These are phyloP conservation scores for Aspergillus ustus DNA, from an alignment of 2,329 filamentous ascomycete species.

Conservation along the genomic window DNA sequence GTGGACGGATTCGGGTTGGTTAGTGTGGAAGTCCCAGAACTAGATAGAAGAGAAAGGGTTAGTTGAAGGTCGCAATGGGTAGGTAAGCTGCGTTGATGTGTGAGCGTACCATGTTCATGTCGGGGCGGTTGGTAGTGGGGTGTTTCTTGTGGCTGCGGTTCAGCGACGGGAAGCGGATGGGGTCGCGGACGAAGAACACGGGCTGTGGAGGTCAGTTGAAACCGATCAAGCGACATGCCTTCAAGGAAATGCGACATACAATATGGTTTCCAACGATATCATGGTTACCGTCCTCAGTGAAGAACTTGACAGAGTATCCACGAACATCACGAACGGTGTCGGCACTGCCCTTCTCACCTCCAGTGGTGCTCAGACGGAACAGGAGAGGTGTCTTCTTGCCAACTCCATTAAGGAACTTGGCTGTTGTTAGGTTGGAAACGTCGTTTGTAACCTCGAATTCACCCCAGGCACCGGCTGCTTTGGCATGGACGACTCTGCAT, in stretches of 20 bases:
- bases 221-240: no score
- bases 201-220: slow-evolving; percentile 20
- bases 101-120: slow-evolving; percentile 12
- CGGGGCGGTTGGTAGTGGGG: not conserved
- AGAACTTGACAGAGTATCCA: slow-evolving; percentile 78
- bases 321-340: slow-evolving; percentile 82
- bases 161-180: slow-evolving; percentile 43
- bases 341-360: slow-evolving; percentile 64
- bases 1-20: slow-evolving; percentile 63
- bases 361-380: slow-evolving; percentile 9
- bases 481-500: slow-evolving; percentile 61
- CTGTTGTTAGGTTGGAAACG: slow-evolving; percentile 59
- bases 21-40: slow-evolving; percentile 66
- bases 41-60: not conserved
- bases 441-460: slow-evolving; percentile 67
- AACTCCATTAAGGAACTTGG: slow-evolving; percentile 58
- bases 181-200: slow-evolving; percentile 49
- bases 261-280: slow-evolving; percentile 49
- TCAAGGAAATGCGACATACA: not conserved
- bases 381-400: slow-evolving; percentile 60
- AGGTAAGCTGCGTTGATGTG: no score
- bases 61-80: not conserved
- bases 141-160: slow-evolving; percentile 14
- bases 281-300: slow-evolving; percentile 78
- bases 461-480: slow-evolving; percentile 61